Percentiles rank a stretch among this genome's conserved stretches.
phyloP scores from a whole-genome alignment of 2,329 filamentous ascomycete genomes.

The Fusarium sp. region DNA sequence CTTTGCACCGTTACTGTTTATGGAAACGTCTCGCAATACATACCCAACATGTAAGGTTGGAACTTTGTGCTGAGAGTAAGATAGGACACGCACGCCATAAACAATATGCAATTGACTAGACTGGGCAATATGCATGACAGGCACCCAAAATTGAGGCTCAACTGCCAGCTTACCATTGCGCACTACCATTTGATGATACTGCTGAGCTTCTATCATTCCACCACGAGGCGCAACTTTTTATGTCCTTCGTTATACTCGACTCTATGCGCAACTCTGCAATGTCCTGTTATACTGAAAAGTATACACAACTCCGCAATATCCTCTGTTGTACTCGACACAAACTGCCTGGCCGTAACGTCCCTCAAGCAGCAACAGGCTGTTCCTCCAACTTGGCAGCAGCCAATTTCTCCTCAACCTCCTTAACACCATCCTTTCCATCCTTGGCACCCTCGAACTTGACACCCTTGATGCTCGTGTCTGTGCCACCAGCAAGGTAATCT shows the following conservation, averaged over 20 bases:
- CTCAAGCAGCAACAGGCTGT: slow-evolving; percentile 40
- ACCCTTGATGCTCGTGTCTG: slow-evolving; percentile 53
- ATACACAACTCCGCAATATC: neutral
- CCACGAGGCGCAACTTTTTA: neutral
- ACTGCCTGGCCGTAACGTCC: neutral
- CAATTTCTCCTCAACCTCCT: slow-evolving; percentile 49
- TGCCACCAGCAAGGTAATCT: slow-evolving; percentile 80
- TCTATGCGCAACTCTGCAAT: neutral
- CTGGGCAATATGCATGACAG: neutral
- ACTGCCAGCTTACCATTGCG: neutral
- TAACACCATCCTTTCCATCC: slow-evolving; percentile 25
- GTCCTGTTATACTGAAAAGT: too few relatives aligned
- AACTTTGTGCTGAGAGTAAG: neutral
- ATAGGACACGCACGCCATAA: neutral
- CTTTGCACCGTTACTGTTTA: neutral
- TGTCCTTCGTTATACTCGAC: neutral
- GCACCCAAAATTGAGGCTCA: slow-evolving; percentile 1
- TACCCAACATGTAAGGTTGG: neutral
- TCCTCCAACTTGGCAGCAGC: slow-evolving; percentile 46
- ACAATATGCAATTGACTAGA: neutral
- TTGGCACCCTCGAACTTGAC: slow-evolving; percentile 45
- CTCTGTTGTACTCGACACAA: neutral
- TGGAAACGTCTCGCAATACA: neutral
- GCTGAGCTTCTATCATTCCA: neutral
- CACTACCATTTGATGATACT: neutral